Base-by-base conservation (phyloP, 805 yeast species). In the Kodamaea hsintzibuensis region DNA sequence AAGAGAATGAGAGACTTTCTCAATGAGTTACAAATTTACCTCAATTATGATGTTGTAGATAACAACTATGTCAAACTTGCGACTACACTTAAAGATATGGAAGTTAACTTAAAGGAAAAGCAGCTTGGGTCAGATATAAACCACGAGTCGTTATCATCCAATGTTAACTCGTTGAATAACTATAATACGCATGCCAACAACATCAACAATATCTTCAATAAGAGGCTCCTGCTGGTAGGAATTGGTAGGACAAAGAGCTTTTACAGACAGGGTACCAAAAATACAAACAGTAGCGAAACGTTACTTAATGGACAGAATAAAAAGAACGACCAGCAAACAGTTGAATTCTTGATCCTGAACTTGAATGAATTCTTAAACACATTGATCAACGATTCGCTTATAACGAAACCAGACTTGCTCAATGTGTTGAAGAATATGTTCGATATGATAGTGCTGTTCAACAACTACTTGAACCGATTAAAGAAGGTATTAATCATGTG, bases 361-460 rank as follows among this genome's bases (percentile, higher is more conserved):
- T 76, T 88, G 52, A 82, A 84, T 44, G 73, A 78, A 7, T 85
- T 81, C 60, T 71, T 89, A 56, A 88, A 85, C 63, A 81, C 85
- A 1, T 76, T 85, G 17, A 67, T 90, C 58, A 79, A 83, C 57
- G 88, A 86, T 58, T 82, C 91, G 9, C 76, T 89, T 65, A 73
- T 89, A 51, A 85, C 92, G 1, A 82, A 83, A 53, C 77, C 81
- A 16, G 76, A 74, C 47, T 67, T 86, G 50, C 72, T 86, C 44
- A 74, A 76, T 47, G 68, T 77, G 13, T 61, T 82, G 45, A 76
- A 79, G 57, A 69, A 68, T 49, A 61, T 84, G 53, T 69, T 83
- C 54, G 76, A 78, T 42, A 69, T 82, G 47, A 72, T 83, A 30
- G 67, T 80, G 14, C 76, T 74, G 57, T 83, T 69, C 60, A 78